A percentile compares a stretch with the other conserved stretches of the same genome.
Conservation (phyloP, 2,329 filamentous ascomycete species). For the Biscogniauxia mediterranea region DNA sequence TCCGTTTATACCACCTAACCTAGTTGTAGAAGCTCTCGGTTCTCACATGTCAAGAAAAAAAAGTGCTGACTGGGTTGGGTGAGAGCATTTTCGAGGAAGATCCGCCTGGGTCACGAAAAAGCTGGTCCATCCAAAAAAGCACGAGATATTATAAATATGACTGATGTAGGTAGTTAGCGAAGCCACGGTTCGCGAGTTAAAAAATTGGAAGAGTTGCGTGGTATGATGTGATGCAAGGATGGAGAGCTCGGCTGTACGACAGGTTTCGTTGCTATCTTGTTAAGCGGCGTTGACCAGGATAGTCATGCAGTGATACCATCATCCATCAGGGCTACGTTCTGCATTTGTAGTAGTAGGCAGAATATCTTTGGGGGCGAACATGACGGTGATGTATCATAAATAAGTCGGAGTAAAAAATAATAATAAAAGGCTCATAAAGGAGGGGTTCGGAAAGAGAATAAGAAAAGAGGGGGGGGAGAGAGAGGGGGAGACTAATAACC, state of each 20-base stretch:
- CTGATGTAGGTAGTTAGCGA: too few species aligned
- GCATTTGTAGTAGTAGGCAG: background rate
- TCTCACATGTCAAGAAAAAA: background rate
- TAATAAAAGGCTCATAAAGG: background rate
- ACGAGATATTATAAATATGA: background rate
- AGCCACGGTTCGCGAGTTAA: background rate
- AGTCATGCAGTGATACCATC: background rate
- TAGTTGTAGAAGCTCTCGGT: too few species aligned
- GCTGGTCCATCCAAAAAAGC: background rate
- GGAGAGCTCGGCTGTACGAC: background rate
- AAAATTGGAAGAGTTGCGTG: background rate
- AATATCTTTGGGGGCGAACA: background rate
- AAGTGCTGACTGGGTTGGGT: slow-evolving; percentile 4
- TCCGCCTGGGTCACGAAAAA: background rate
- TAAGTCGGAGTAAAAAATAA: background rate
- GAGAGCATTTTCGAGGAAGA: background rate
- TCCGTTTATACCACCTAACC: too few species aligned
- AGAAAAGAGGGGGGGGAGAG: background rate
- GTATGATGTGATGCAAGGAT: background rate
- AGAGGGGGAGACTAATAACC: too few species aligned
- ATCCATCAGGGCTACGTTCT: background rate
- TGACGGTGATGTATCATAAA: background rate
- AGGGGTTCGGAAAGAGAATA: background rate
- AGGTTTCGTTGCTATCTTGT: background rate
- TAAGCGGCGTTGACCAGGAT: background rate